Conservation (phyloP, 306 rosid genomes). For the Mimosa pudica region DNA sequence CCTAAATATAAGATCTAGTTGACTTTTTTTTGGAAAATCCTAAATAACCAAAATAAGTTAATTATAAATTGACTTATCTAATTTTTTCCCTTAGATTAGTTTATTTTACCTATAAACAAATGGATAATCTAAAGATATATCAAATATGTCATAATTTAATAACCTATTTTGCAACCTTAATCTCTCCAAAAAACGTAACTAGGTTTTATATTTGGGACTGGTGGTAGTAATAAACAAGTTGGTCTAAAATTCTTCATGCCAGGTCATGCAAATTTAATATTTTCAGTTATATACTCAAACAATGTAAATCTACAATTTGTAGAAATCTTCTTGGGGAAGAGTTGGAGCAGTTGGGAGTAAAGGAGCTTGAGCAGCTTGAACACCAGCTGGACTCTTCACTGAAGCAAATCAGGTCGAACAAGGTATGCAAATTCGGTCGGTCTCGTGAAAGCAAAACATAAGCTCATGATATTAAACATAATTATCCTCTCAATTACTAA, state of each 20-base stretch:
- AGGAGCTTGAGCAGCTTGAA: conserved; percentile 72
- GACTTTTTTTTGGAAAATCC: no score
- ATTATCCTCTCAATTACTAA: neutral
- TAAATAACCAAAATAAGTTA: no score
- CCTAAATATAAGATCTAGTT: no score
- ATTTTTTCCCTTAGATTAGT: no score
- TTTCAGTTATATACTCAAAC: neutral
- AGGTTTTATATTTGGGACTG: no score
- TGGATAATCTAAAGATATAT: no score
- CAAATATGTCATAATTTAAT: no score
- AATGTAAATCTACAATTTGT: neutral
- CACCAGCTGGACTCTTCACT: conserved; percentile 59
- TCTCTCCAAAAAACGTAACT: no score
- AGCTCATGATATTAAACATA: neutral
- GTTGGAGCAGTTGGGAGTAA: conserved; percentile 52
- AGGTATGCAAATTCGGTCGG: conserved; percentile 53
- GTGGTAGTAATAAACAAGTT: neutral
- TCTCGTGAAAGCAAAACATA: neutral
- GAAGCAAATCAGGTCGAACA: conserved; percentile 62
- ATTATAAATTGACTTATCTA: no score
- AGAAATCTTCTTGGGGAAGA: conserved; percentile 80
- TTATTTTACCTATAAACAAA: no score
- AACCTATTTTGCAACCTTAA: no score
- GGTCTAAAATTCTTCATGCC: neutral
- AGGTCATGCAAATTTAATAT: neutral